phyloP scores from a whole-genome alignment of 148 eudicot genomes.

The Diospyros lotus region DNA sequence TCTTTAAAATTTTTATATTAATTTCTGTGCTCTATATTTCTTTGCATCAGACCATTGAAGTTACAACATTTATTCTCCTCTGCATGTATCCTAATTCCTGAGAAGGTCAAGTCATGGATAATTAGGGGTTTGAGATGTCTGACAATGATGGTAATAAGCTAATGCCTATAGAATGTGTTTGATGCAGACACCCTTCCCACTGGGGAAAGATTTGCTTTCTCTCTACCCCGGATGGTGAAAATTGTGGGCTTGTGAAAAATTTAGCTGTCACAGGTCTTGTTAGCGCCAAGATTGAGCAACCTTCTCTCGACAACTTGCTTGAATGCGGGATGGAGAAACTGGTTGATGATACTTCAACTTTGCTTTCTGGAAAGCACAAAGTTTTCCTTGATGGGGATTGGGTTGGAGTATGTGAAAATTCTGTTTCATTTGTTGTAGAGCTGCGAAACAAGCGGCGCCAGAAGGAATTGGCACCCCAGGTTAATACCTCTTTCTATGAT shows the following conservation, averaged over 20 bases:
- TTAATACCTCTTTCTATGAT: slow-evolving; percentile 14
- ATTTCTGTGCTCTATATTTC: not conserved
- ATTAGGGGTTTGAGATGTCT: not conserved
- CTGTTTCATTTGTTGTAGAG: slow-evolving; percentile 54
- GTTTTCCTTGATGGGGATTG: slow-evolving; percentile 81
- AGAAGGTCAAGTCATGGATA: not conserved
- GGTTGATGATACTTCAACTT: slow-evolving; percentile 49
- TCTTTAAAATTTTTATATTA: too few species aligned
- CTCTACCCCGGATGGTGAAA: slow-evolving; percentile 93
- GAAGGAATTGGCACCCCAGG: slow-evolving; percentile 60
- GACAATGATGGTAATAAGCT: not conserved
- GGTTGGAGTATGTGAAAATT: slow-evolving; percentile 71
- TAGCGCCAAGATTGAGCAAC: slow-evolving; percentile 44
- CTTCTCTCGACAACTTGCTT: slow-evolving; percentile 37
- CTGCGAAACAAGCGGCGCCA: slow-evolving; percentile 56
- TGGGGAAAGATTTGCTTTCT: slow-evolving; percentile 91
- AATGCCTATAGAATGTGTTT: slow-evolving; percentile 1
- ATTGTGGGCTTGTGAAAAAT: slow-evolving; percentile 93
- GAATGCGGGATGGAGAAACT: slow-evolving; percentile 67
- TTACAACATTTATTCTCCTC: not conserved
- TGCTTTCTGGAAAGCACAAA: slow-evolving; percentile 52
- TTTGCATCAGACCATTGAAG: not conserved
- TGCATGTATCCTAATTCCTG: not conserved
- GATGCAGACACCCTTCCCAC: slow-evolving; percentile 91
- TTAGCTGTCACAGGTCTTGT: slow-evolving; percentile 81